Evolutionary conservation across 1,139 yeast genomes (phyloP).

Genomic region (Kodamaea arcana): DNA sequence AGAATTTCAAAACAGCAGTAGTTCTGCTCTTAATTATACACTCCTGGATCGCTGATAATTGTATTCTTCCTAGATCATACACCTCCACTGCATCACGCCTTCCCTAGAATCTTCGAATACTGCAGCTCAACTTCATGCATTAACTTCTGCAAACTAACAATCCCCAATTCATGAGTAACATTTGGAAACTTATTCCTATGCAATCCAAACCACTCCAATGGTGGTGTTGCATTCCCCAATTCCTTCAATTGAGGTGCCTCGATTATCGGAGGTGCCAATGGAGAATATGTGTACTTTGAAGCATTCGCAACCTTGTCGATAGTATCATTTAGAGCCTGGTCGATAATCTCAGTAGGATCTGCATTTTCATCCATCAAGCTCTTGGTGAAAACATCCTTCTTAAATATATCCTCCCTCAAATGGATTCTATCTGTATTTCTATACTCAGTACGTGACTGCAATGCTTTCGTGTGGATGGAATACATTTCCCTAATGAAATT

Average conservation of each 20-base stretch:
- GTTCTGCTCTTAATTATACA: no score
- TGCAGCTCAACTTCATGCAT: constrained; percentile 58
- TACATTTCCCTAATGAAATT: constrained; percentile 87
- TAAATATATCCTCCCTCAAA: constrained; percentile 16
- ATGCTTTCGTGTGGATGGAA: constrained; percentile 51
- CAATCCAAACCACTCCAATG: constrained; percentile 95
- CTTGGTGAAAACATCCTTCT: constrained; percentile 12
- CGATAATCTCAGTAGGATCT: constrained; percentile 33
- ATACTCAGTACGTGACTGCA: constrained; percentile 35
- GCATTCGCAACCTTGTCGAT: constrained; percentile 61
- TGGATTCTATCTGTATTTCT: constrained; percentile 13
- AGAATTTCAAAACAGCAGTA: no score
- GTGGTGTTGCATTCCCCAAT: constrained; percentile 95
- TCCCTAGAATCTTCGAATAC: constrained; percentile 45
- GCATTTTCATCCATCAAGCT: constrained; percentile 22
- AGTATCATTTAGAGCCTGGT: constrained; percentile 51
- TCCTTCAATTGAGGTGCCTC: constrained; percentile 89
- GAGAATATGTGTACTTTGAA: constrained; percentile 55
- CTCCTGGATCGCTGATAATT: no score
- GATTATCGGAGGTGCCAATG: constrained; percentile 73
- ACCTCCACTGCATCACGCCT: constrained; percentile 27
- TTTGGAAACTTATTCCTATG: constrained; percentile 84
- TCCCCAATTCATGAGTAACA: constrained; percentile 74
- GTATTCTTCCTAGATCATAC: no score
- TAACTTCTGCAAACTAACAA: constrained; percentile 67